Percentiles rank a stretch among this genome's conserved stretches.
Evolutionary conservation across 768 basidiomycete genomes (phyloP).

Genomic region (Lactifluus volemus): DNA sequence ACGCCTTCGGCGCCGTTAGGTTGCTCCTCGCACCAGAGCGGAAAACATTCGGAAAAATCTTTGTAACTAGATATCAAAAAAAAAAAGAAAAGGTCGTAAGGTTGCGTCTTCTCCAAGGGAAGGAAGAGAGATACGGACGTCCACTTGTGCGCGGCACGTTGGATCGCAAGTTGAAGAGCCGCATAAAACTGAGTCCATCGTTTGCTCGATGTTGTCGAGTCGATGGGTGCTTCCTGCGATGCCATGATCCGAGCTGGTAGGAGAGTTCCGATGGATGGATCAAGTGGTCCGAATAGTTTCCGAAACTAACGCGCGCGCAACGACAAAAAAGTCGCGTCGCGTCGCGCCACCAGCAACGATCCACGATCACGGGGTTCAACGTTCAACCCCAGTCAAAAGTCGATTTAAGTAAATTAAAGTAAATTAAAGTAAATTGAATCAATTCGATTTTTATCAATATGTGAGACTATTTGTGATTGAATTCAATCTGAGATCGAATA

Average conservation of each 20-base stretch:
- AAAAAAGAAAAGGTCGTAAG: neutral
- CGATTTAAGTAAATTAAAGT: no score
- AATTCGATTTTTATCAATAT: no score
- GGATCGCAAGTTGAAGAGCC: conserved; percentile 44
- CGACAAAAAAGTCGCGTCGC: neutral
- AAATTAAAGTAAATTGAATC: no score
- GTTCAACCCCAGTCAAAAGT: no score
- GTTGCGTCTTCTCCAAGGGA: neutral
- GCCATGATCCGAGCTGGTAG: conserved; percentile 20
- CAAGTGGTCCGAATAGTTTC: no score
- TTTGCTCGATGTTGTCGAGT: conserved; percentile 27
- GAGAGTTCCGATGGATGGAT: no score
- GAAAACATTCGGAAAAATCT: conserved; percentile 36
- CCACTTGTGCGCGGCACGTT: conserved; percentile 44
- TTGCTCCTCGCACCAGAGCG: conserved; percentile 31
- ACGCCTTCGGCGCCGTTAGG: conserved; percentile 28
- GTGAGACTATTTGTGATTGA: no score
- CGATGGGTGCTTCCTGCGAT: conserved; percentile 13
- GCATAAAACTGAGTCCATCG: conserved; percentile 45
- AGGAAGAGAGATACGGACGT: conserved; percentile 31
- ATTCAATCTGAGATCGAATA: no score
- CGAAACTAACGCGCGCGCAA: neutral
- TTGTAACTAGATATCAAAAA: conserved; percentile 31
- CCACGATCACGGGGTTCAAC: neutral
- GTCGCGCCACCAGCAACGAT: neutral